Conservation (phyloP, 2,329 filamentous ascomycete species). For the Ophiostoma novo-ulmi region DNA sequence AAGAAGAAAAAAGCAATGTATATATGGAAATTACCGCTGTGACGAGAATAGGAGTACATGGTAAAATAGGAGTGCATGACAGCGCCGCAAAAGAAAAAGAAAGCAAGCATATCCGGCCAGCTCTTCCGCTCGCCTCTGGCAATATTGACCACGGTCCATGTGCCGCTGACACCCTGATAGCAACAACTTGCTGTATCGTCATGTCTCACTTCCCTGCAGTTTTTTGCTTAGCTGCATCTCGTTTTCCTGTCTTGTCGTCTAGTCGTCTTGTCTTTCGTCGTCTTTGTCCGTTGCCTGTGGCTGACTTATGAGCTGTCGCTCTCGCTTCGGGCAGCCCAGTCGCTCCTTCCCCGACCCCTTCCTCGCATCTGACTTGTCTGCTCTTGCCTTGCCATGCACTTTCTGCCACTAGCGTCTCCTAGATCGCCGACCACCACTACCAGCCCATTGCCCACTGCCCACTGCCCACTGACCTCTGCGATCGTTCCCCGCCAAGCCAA, state of each 20-base stretch:
- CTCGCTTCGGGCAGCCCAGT: not conserved
- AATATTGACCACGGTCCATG: not conserved
- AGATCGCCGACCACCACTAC: constrained; percentile 2
- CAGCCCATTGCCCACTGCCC: not conserved
- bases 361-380: not conserved
- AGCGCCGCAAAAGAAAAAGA: too few relatives aligned
- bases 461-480: not conserved
- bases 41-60: not conserved
- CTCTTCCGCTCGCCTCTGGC: not conserved
- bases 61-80: not conserved
- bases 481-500: not conserved
- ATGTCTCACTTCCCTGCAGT: not conserved
- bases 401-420: constrained; percentile 11
- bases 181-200: not conserved
- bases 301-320: not conserved
- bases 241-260: not conserved
- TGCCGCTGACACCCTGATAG: not conserved
- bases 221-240: not conserved
- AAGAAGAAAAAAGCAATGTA: not conserved
- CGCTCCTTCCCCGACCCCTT: not conserved
- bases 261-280: not conserved
- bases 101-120: not conserved
- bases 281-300: not conserved
- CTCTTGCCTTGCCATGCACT: constrained; percentile 10
- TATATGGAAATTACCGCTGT: not conserved